Evolutionary conservation across 768 basidiomycete genomes (phyloP).

Genomic region (Melanogaster broomeanus): DNA sequence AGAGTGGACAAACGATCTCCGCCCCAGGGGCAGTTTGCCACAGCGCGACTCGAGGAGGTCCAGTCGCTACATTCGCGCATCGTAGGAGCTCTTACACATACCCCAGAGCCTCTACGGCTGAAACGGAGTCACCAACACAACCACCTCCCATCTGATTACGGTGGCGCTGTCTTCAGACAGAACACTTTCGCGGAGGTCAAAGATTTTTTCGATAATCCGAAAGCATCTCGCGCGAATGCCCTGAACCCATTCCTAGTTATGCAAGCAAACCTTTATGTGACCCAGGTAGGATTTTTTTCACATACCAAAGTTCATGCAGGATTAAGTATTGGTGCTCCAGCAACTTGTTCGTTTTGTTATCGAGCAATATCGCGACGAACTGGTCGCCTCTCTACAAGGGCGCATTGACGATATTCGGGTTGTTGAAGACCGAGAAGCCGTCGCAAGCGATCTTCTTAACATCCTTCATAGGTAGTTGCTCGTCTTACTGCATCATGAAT

Average conservation of each 20-base stretch:
- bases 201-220: conserved; percentile 90
- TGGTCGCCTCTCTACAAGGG: conserved; percentile 68
- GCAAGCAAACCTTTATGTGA: conserved; percentile 91
- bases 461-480: conserved; percentile 72
- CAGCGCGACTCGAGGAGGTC: conserved; percentile 82
- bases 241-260: conserved; percentile 89
- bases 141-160: conserved; percentile 58
- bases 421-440: conserved; percentile 76
- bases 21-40: conserved; percentile 83
- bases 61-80: conserved; percentile 79
- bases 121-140: conserved; percentile 55
- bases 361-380: conserved; percentile 89
- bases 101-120: conserved; percentile 73
- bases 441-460: conserved; percentile 84
- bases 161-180: conserved; percentile 74
- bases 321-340: conserved; percentile 38
- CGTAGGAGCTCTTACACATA: conserved; percentile 69
- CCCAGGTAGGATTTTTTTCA: conserved; percentile 57
- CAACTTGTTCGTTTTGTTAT: conserved; percentile 94
- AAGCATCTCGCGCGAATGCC: conserved; percentile 81
- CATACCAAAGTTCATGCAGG: background rate
- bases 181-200: conserved; percentile 87
- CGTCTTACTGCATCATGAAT: background rate
- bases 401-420: conserved; percentile 62
- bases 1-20: conserved; percentile 86